These are phyloP conservation scores for Leccinum longicurvipes DNA, from an alignment of 768 basidiomycete genomes.

Conservation along the genomic window DNA sequence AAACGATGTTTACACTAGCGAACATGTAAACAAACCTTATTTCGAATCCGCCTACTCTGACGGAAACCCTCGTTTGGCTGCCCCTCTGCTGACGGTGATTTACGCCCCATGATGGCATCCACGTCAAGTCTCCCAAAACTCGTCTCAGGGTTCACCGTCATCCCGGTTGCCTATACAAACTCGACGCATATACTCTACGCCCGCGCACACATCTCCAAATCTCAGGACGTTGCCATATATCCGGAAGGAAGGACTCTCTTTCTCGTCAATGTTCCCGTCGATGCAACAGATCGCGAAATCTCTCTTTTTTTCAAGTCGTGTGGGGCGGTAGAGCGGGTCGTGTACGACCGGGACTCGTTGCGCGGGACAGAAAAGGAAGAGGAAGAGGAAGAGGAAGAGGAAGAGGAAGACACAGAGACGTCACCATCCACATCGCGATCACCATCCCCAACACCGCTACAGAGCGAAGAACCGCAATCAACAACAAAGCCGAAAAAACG, in stretches of 20 bases:
- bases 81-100: not conserved
- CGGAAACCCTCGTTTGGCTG: too few relatives aligned
- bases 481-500: constrained; percentile 29
- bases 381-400: constrained; percentile 19
- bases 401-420: not conserved
- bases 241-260: constrained; percentile 76
- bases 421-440: not conserved
- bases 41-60: too few relatives aligned
- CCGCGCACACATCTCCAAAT: constrained; percentile 57
- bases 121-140: constrained; percentile 21
- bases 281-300: constrained; percentile 80
- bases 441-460: not conserved
- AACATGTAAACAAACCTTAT: not conserved
- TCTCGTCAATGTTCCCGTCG: constrained; percentile 84
- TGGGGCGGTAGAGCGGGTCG: constrained; percentile 74
- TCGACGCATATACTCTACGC: constrained; percentile 74
- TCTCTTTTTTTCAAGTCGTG: constrained; percentile 70
- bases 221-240: constrained; percentile 30
- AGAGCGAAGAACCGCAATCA: constrained; percentile 16
- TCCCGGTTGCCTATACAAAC: constrained; percentile 39
- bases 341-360: constrained; percentile 52
- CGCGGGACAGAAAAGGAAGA: constrained; percentile 30
- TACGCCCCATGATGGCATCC: not conserved
- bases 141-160: constrained; percentile 34
- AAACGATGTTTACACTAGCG: too few relatives aligned